These are phyloP conservation scores for Alloteropsis semialata DNA, from an alignment of 176 grass and related monocot genomes.

Conservation along the genomic window DNA sequence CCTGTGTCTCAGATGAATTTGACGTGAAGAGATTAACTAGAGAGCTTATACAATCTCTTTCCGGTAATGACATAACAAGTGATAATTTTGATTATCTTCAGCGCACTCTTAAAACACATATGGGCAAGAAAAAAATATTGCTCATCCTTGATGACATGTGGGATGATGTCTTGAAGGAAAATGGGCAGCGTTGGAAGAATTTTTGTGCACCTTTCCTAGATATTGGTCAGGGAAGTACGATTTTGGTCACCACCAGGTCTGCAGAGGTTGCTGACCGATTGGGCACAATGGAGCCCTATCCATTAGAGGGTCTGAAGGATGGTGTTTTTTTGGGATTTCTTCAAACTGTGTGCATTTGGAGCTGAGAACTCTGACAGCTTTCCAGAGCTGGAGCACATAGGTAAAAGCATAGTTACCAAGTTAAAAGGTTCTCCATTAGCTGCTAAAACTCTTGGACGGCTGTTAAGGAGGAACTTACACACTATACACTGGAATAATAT, in stretches of 20 bases:
- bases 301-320: background rate
- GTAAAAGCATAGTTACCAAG: conserved; percentile 22
- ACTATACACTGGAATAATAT: conserved; percentile 31
- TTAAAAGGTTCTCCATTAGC: conserved; percentile 28
- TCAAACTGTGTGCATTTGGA: conserved; percentile 17
- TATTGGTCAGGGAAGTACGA: conserved; percentile 22
- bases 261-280: background rate
- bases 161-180: background rate
- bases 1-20: conserved; percentile 36
- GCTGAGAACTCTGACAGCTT: background rate
- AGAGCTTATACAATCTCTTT: background rate
- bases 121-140: background rate
- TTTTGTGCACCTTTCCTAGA: conserved; percentile 1
- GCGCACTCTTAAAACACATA: background rate
- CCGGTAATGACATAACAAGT: background rate
- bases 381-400: conserved; percentile 11
- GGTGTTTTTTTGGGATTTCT: conserved; percentile 16
- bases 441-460: conserved; percentile 39
- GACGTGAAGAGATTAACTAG: conserved; percentile 17
- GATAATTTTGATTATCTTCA: conserved; percentile 34
- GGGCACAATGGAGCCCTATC: background rate
- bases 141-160: conserved; percentile 42
- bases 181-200: background rate
- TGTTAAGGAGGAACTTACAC: background rate
- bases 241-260: conserved; percentile 39